Base-by-base conservation (phyloP, 2,329 filamentous ascomycete species). In the Aureobasidium sp. region DNA sequence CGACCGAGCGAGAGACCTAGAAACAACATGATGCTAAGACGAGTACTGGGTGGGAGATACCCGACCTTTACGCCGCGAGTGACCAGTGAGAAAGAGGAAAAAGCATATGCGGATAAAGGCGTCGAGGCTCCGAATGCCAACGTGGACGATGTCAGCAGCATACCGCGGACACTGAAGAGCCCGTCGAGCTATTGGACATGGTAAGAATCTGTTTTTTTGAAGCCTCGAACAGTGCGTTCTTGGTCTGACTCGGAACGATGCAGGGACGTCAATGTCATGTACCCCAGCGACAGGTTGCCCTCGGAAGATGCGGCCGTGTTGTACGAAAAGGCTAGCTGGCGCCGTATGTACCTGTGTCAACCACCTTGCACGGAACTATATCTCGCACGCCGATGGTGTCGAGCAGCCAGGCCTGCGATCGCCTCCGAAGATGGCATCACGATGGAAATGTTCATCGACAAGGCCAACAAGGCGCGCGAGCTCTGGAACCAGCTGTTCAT, bases 11-110 rank as follows among this genome's bases (percentile, higher is more conserved):
- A 58, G 21, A 64, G 63, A 49, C 66, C 66, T 5, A 60, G 63
- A 44, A 68, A 68, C 53, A 69, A 69, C 55, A 56, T 62, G 17
- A 59, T 69, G 10, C 58, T 69, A 10, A 59, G 65, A 3, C 58
- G 60, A 34, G 64, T 66, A 1, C 64, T 67, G 37, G 62, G 61
- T 16, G 63, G 63, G 4, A 58, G 59, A 53, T 68, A 67, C 45
- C 66, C 66, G 0, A 67, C 66, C 11, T 62, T 68, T 16, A 65
- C 66, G 3, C 57, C 65, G 0, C 62, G 63, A 1, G 61, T 66
- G 22, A 56, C 57, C 37, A 62, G 59, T 44, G 57, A 65, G 35
- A 55, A 54, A 11, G 54, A 58, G 1, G 50, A 55, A 44, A 35
- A 55, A 34, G 48, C 39, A 25, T 44, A 47, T 24, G 48, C 35